A percentile compares a stretch with the other conserved stretches of the same genome.
phyloP scores from a whole-genome alignment of 1,139 yeast species.

The Lodderomyces jiufengensis region DNA sequence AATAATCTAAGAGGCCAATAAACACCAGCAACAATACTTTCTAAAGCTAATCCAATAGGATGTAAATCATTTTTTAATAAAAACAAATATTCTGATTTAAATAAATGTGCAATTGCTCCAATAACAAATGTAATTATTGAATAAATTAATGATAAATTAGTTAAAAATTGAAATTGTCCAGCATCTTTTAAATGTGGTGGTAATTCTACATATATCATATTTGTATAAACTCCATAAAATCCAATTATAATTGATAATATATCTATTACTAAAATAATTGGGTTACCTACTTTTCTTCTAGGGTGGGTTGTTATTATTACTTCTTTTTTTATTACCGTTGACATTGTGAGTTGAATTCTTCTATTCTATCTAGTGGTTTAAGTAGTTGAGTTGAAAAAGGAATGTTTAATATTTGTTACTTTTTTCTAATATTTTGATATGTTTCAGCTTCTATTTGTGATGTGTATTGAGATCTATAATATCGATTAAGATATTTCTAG shows the following conservation, averaged over 20 bases:
- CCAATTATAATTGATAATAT: constrained; percentile 29
- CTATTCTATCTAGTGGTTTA: too few relatives aligned
- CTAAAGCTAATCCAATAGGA: constrained; percentile 54
- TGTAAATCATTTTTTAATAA: constrained; percentile 37
- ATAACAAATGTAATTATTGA: constrained; percentile 43
- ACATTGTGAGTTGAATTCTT: too few relatives aligned
- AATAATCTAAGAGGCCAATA: constrained; percentile 67
- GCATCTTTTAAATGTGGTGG: constrained; percentile 50
- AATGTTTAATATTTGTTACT: too few relatives aligned
- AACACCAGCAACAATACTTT: constrained; percentile 54
- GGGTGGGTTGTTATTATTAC: background rate
- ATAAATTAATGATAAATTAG: constrained; percentile 53
- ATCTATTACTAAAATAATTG: constrained; percentile 23
- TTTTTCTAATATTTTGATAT: too few relatives aligned
- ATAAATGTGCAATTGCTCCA: constrained; percentile 40
- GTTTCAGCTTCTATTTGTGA: too few relatives aligned
- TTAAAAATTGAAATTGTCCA: constrained; percentile 67
- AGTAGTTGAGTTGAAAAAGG: too few relatives aligned
- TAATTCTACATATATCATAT: constrained; percentile 16
- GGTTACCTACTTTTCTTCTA: constrained; percentile 33
- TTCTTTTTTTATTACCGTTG: too few relatives aligned
- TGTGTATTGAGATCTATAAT: too few relatives aligned
- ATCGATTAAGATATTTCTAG: too few relatives aligned
- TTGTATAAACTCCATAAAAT: constrained; percentile 24
- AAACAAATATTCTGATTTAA: constrained; percentile 21